Evolutionary conservation across 352 stramenopile species (phyloP), one percentile per base, ranked within the genome.

Genomic region (Peronospora destructor): DNA sequence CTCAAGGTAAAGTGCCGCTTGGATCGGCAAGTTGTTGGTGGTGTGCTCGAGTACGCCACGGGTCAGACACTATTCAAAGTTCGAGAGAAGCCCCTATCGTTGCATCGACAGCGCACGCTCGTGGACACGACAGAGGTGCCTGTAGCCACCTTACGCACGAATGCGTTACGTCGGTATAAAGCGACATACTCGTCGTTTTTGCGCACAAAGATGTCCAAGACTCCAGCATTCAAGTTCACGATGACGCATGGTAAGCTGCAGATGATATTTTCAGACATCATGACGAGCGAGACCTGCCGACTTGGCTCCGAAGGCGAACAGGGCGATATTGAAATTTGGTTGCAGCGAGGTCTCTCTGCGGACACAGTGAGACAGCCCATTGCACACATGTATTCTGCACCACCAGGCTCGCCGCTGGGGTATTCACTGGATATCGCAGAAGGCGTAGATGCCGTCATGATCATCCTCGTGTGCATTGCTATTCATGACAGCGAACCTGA

Each of bases 241-340:
- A 53, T 70, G 43, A 10, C 28, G 25, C 34, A 19, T 17, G 57
- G 56, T 8, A 56, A 55, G 19, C 40, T 73, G 14, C 56, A 73
- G 17, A 60, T 69, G 60, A 32, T 39, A 8, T 73, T 73, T 49
- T 50, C 50, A 1, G 61, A 70, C 46, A 55, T 72, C 36, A 72
- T 72, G 59, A 72, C 64, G 36, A 49, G 52, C 33, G 46, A 62
- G 16, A 44, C 40, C 19, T 73, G 64, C 30, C 56, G 53, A 13
- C 56, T 73, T 8, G 64, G 64, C 0, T 62, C 56, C 30, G 49
- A 47, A 2, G 56, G 60, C 17, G 36, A 58, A n/a, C 30, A 43
- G 21, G 49, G 53, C 35, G 42, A 73, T 47, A 39, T 70, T n/a
- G 64, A 73, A 45, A 62, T 73, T 21, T 73, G 64, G 64, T 30